These are phyloP conservation scores for Urtica urens DNA, from an alignment of 306 rosid genomes.

Conservation along the genomic window DNA sequence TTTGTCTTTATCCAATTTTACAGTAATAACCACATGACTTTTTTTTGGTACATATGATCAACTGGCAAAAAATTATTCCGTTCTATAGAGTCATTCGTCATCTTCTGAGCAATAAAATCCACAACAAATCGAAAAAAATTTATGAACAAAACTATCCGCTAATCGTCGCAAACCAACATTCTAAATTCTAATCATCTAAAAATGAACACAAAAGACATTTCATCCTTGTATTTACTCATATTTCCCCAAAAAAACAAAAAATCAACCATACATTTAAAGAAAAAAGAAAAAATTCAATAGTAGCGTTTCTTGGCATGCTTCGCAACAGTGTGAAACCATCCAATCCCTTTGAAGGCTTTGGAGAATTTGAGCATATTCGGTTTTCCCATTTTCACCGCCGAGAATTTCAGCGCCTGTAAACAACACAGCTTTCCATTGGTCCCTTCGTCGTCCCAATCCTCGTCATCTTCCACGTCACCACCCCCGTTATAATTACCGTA, in stretches of 20 bases:
- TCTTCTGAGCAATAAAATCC: neutral
- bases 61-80: neutral
- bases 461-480: slow-evolving; percentile 26
- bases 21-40: neutral
- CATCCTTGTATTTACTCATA: no score
- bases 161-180: no score
- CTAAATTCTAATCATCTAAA: no score
- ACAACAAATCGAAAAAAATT: slow-evolving; percentile 2
- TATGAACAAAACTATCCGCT: no score
- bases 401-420: slow-evolving; percentile 80
- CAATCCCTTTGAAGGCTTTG: slow-evolving; percentile 75
- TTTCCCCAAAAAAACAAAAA: slow-evolving; percentile 11
- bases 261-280: no score
- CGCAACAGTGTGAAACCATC: slow-evolving; percentile 59
- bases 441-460: slow-evolving; percentile 25
- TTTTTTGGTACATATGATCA: neutral
- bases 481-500: no score
- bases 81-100: no score
- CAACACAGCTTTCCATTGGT: slow-evolving; percentile 49
- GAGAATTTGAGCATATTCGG: slow-evolving; percentile 66
- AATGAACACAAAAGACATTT: no score
- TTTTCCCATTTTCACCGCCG: slow-evolving; percentile 81
- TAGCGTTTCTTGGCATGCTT: slow-evolving; percentile 50
- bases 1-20: neutral
- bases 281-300: slow-evolving; percentile 18